These are phyloP conservation scores for Tremella mesenterica DNA, from an alignment of 768 basidiomycete genomes.

Conservation along the genomic window DNA sequence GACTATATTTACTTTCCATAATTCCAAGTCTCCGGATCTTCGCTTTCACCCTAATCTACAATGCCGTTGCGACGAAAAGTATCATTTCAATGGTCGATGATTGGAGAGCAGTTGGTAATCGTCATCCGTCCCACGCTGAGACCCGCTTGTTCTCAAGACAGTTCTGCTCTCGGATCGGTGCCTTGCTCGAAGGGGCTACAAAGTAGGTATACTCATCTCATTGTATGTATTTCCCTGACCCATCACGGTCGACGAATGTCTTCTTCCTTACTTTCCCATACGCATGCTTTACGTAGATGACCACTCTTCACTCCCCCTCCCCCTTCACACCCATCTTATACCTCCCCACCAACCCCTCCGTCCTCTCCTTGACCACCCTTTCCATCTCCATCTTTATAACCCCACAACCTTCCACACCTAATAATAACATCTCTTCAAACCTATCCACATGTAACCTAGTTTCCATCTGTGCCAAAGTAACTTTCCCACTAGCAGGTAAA, in stretches of 20 bases:
- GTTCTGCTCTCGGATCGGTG: not conserved
- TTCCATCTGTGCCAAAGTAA: slow-evolving; percentile 86
- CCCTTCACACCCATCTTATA: slow-evolving; percentile 47
- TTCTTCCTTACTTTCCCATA: no score
- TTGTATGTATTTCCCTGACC: no score
- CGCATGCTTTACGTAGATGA: no score
- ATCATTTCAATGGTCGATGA: no score
- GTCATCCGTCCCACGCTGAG: no score
- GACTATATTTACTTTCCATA: no score
- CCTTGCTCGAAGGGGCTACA: not conserved
- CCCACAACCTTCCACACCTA: slow-evolving; percentile 67
- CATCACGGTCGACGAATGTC: no score
- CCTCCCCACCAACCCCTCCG: slow-evolving; percentile 55
- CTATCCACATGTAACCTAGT: slow-evolving; percentile 85
- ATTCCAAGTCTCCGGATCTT: no score
- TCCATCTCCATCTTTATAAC: slow-evolving; percentile 81
- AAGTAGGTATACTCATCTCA: no score
- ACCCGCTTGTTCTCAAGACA: not conserved
- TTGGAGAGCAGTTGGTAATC: no score
- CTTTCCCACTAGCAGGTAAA: slow-evolving; percentile 74
- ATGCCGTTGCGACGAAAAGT: no score
- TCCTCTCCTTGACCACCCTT: slow-evolving; percentile 57
- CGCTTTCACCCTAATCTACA: no score
- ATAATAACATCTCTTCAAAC: slow-evolving; percentile 76
- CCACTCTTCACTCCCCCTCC: not conserved